These are phyloP conservation scores for Psidium guajava DNA, from an alignment of 345 rosid genomes.

Conservation along the genomic window DNA sequence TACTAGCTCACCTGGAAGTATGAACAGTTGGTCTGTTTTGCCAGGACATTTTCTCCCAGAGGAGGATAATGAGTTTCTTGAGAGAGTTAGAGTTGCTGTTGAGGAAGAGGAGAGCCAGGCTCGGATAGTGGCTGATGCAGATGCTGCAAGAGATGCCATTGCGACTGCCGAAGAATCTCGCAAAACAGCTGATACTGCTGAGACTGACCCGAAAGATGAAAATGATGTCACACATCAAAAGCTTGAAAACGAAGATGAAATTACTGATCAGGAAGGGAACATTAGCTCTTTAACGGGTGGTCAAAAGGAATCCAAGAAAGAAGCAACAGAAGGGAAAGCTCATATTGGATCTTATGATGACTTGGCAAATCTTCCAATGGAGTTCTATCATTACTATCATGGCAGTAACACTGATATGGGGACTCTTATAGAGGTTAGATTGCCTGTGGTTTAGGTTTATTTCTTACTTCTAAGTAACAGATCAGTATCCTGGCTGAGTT, in stretches of 20 bases:
- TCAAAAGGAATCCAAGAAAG: constrained; percentile 18
- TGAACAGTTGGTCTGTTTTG: background rate
- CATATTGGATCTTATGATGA: constrained; percentile 32
- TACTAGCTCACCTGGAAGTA: background rate
- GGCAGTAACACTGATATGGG: constrained; percentile 82
- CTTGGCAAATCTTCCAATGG: constrained; percentile 55
- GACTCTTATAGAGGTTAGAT: constrained; percentile 74
- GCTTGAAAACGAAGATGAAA: constrained; percentile 14
- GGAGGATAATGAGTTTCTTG: constrained; percentile 92
- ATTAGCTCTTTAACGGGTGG: background rate
- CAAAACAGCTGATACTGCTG: constrained; percentile 17
- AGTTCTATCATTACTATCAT: constrained; percentile 78
- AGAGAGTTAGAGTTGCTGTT: constrained; percentile 82
- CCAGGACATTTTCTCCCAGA: constrained; percentile 91
- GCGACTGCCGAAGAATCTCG: constrained; percentile 46
- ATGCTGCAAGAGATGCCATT: constrained; percentile 56
- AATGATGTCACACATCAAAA: constrained; percentile 8
- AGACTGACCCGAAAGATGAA: constrained; percentile 8
- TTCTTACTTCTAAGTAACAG: background rate
- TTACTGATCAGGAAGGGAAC: constrained; percentile 3
- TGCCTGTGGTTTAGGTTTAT: background rate
- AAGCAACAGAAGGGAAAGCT: constrained; percentile 18
- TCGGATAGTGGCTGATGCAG: constrained; percentile 47
- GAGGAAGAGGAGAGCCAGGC: constrained; percentile 89
- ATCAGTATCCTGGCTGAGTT: background rate